A percentile compares a stretch with the other conserved stretches of the same genome.
Conservation (phyloP, 192 early-diverging fungal genomes). For the Mortierella hygrophila region DNA sequence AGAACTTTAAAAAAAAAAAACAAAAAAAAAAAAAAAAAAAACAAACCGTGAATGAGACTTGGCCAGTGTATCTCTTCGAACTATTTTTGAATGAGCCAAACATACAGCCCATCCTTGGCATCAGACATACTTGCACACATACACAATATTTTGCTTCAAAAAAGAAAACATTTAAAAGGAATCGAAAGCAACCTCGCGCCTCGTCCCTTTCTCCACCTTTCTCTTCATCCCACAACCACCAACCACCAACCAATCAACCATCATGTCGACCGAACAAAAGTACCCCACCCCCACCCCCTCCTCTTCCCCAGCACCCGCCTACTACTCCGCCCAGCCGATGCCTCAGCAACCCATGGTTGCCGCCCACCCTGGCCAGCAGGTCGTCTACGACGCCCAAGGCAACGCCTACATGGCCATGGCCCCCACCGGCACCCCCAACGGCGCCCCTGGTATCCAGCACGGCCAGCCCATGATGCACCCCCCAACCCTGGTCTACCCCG, state of each 20-base stretch:
- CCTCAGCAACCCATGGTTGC: background rate
- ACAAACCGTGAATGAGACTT: background rate
- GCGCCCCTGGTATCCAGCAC: background rate
- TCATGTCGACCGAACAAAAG: background rate
- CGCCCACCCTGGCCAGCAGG: background rate
- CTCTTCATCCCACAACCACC: background rate
- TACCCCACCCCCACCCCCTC: background rate
- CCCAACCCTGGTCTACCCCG: background rate
- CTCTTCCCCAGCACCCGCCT: background rate
- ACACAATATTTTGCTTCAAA: too few relatives aligned
- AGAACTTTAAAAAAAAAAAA: too few relatives aligned
- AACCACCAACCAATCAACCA: background rate
- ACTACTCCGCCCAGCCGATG: background rate
- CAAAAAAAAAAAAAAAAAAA: too few relatives aligned
- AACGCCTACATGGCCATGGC: slow-evolving; percentile 5
- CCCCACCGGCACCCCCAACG: background rate
- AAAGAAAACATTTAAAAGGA: too few relatives aligned
- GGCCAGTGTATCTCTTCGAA: too few relatives aligned
- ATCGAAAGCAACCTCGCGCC: too few relatives aligned
- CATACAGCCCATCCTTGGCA: too few relatives aligned
- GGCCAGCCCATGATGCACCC: slow-evolving; percentile 5
- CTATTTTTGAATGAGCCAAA: too few relatives aligned
- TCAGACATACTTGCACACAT: too few relatives aligned
- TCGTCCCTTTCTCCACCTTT: background rate
- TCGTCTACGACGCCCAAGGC: slow-evolving; percentile 1